phyloP scores from a whole-genome alignment of 305 asterid genomes.

The Plantago lanceolata region DNA sequence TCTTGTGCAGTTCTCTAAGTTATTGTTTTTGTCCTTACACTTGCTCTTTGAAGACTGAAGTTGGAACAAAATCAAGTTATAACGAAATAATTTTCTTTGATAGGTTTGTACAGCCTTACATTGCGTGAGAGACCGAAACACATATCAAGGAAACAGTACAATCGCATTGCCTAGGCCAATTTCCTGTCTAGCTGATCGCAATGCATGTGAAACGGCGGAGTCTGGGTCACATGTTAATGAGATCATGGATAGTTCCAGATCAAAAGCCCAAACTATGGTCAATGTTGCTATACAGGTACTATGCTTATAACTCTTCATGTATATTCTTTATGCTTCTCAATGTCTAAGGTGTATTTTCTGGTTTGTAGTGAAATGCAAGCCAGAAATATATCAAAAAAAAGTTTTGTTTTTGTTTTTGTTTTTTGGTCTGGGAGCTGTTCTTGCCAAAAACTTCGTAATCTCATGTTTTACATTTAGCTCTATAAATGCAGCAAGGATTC shows the following conservation, averaged over 20 bases:
- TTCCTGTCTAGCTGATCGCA: slow-evolving; percentile 37
- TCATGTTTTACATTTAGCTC: not conserved
- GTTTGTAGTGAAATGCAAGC: slow-evolving; percentile 10
- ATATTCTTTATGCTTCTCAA: not conserved
- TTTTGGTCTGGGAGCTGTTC: slow-evolving; percentile 1
- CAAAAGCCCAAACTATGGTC: slow-evolving; percentile 78
- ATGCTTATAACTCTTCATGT: slow-evolving; percentile 4
- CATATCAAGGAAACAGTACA: slow-evolving; percentile 54
- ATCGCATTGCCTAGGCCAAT: slow-evolving; percentile 44
- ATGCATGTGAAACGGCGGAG: slow-evolving; percentile 40
- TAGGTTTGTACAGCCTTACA: slow-evolving; percentile 74
- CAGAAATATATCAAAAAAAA: not conserved
- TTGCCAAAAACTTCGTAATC: not conserved
- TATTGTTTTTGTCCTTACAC: slow-evolving; percentile 8
- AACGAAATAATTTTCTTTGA: slow-evolving; percentile 22
- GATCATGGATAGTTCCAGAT: slow-evolving; percentile 72
- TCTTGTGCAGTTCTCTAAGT: not conserved
- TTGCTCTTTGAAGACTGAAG: not conserved
- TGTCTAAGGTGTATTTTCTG: not conserved
- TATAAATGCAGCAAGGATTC: not conserved
- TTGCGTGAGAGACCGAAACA: slow-evolving; percentile 72
- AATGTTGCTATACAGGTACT: slow-evolving; percentile 83
- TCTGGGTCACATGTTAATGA: slow-evolving; percentile 62
- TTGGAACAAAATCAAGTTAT: slow-evolving; percentile 15
- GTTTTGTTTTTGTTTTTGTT: no score